Evolutionary conservation across 371 early-diverging fungal species (phyloP), one percentile per base, ranked within the genome.

Genomic region (Rhizopus delemar): DNA sequence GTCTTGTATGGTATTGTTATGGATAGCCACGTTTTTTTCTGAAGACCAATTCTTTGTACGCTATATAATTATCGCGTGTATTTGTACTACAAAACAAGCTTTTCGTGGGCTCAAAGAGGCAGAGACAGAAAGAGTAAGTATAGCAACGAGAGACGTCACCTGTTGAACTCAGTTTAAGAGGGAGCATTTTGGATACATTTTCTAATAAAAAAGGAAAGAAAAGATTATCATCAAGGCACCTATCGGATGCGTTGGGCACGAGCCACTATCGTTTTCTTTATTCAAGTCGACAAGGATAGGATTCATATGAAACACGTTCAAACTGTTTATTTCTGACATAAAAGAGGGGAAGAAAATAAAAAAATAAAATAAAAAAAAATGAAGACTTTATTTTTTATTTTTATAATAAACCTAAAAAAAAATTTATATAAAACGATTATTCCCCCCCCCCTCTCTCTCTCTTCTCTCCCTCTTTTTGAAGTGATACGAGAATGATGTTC

Each of bases 161-260:
- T 52, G 57, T 63, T 49, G 39, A 33, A 32, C 35, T 46, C 46
- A 59, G 41, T 28, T 16, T 35, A 54, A 49, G 53, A 36, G 22
- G 22, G 22, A 52, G 36, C 22, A 32, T 41, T 15, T 35, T 29
- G 16, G 60, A 54, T 41, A 50, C n/a, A 65, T 60, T 15, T 28
- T 29, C 3, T 8, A 29, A 15, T 57, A 51, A 29, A 36, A 58
- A 29, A 41, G 57, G 61, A 57, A 56, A 66, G 57, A 53, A 53
- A 53, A 38, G 60, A 53, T 49, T 49, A 52, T 53, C 53, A 50
- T 41, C 49, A 53, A 41, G 46, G 61, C 57, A 66, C 66, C 61
- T 60, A 65, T 65, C 56, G 65, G 60, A 65, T 50, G 59, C 56
- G 29, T 56, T 60, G 60, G 61, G 66, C 66, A 66, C 66, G 61